These are phyloP conservation scores for Annulohypoxylon truncatum DNA, from an alignment of 2,329 filamentous ascomycete genomes.

Conservation along the genomic window DNA sequence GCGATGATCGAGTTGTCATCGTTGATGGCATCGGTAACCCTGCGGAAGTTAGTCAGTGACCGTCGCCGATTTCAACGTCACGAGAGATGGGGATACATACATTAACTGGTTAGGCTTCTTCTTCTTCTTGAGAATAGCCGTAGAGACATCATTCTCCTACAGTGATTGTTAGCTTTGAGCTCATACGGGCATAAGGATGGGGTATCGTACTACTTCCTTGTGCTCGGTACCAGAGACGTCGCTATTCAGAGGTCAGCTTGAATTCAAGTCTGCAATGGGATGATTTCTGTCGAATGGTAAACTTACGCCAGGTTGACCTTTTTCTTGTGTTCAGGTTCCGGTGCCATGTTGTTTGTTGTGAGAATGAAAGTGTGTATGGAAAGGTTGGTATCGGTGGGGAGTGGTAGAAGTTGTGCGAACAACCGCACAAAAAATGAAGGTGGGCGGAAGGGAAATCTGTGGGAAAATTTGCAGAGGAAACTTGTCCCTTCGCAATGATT, in stretches of 20 bases:
- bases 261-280: slow-evolving; percentile 1
- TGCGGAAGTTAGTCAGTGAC: slow-evolving; percentile 55
- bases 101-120: slow-evolving; percentile 99
- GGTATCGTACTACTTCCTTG: slow-evolving; percentile 79
- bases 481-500: slow-evolving; percentile 17
- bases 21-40: slow-evolving; percentile 97
- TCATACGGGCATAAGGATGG: slow-evolving; percentile 34
- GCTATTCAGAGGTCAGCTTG: slow-evolving; percentile 63
- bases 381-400: slow-evolving; percentile 9
- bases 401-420: slow-evolving; percentile 17
- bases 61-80: background rate
- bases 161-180: slow-evolving; percentile 42
- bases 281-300: background rate
- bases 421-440: slow-evolving; percentile 14
- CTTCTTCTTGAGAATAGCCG: slow-evolving; percentile 99
- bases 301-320: slow-evolving; percentile 86
- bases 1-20: slow-evolving; percentile 99
- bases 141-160: slow-evolving; percentile 89
- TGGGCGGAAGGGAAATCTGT: background rate
- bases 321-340: slow-evolving; percentile 79
- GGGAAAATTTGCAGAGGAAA: slow-evolving; percentile 25
- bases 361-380: slow-evolving; percentile 28
- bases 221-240: slow-evolving; percentile 89
- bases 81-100: slow-evolving; percentile 58
- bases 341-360: slow-evolving; percentile 70